Evolutionary conservation across 441 rosid species (phyloP), one percentile per base, ranked within the genome.

Genomic region (Pelargonium fulgidum): DNA sequence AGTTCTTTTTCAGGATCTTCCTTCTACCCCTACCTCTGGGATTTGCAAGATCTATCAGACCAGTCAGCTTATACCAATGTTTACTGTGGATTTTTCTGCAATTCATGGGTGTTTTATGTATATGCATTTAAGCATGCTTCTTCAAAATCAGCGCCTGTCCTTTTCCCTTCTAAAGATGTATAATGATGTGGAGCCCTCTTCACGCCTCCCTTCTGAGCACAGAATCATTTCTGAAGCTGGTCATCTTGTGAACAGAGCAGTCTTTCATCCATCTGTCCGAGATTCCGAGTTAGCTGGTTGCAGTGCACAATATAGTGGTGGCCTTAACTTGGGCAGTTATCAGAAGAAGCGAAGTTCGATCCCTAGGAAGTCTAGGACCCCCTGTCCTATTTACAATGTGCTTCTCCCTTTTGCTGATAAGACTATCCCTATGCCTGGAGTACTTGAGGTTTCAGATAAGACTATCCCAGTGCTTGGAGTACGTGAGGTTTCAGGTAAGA

Each of bases 381-480:
- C 83, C 74, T 80, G 97, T 73, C 75, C 65, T 16, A 92, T 92
- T 50, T 84, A 92, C 65, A 91, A 92, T 72, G 61, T 79, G 64
- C 74, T 80, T 7, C 72, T 56, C 29, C 16, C 72, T 73, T 78
- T 91, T 7, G 20, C 45, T 20, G 65, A 73, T 54, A 92, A 86
- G 81, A 86, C 77, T 48, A 92, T 95, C 41, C 98, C 97, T 68
- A 85, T 92, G 39, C 99, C 99, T 17, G 91, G 87, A 39, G 42
- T 39, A 39, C 9, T 7, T 39, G 42, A 39, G 42, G 42, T 39
- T 39, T 39, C 8, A 39, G 42, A 39, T 39, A 39, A 39, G 42
- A 39, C 42, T 39, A 39, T 39, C 42, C 42, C 42, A 7, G 42
- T 95, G 39, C 99, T 97, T 17, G 91, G 87, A 39, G 42, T 39